phyloP scores from a whole-genome alignment of 768 basidiomycete genomes.

The Suillus cothurnatus region DNA sequence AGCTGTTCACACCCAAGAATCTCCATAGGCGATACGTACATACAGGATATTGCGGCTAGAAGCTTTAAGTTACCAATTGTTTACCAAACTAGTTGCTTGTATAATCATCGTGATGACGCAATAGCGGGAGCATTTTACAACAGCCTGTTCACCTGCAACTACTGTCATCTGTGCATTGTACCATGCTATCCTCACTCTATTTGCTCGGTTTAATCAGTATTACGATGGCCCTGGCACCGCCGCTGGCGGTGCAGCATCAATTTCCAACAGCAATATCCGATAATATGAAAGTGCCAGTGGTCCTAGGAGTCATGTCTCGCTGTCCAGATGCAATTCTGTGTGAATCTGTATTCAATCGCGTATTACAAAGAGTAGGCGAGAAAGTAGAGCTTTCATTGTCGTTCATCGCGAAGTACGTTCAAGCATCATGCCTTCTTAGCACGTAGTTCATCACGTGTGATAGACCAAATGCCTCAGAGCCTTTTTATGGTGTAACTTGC shows the following conservation, averaged over 20 bases:
- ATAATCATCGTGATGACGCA: constrained; percentile 20
- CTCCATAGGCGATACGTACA: constrained; percentile 29
- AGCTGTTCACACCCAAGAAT: constrained; percentile 36
- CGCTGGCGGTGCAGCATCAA: constrained; percentile 25
- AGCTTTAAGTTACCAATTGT: neutral
- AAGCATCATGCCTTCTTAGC: constrained; percentile 9
- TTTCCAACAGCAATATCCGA: constrained; percentile 15
- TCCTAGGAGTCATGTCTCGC: constrained; percentile 64
- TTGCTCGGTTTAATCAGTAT: constrained; percentile 20
- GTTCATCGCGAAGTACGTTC: constrained; percentile 73
- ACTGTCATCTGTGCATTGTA: constrained; percentile 14
- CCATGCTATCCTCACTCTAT: constrained; percentile 23
- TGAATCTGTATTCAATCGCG: constrained; percentile 74
- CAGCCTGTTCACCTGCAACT: constrained; percentile 8
- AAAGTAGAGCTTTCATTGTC: constrained; percentile 71
- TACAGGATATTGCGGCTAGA: neutral
- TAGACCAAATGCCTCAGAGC: constrained; percentile 65
- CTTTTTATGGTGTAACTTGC: constrained; percentile 79
- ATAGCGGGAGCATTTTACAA: constrained; percentile 17
- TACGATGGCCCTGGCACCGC: constrained; percentile 17
- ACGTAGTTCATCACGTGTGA: constrained; percentile 16
- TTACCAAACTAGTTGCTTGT: constrained; percentile 4
- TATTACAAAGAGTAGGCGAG: constrained; percentile 58
- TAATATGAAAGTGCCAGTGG: constrained; percentile 49
- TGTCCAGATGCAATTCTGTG: constrained; percentile 86